Conservation (phyloP, 345 rosid genomes). For the Theobroma cacao region DNA sequence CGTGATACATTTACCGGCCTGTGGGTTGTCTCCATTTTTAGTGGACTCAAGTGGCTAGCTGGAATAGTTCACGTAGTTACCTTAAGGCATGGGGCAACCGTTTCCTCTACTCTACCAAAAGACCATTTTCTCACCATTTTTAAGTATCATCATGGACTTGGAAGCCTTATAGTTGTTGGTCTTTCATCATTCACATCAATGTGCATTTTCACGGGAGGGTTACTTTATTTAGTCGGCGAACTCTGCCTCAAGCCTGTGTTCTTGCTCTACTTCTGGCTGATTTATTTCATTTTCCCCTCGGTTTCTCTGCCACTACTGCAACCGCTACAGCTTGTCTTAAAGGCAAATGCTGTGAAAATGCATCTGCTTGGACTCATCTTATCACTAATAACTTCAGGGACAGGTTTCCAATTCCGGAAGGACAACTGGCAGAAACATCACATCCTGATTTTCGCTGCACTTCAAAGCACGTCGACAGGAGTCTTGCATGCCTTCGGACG, state of each 20-base stretch:
- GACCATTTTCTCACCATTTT: constrained; percentile 38
- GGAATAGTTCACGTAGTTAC: constrained; percentile 33
- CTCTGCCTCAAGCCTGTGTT: constrained; percentile 41
- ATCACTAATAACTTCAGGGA: constrained; percentile 38
- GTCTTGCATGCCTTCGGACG: constrained; percentile 47
- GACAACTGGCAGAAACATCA: constrained; percentile 38
- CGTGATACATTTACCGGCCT: constrained; percentile 29
- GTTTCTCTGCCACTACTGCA: constrained; percentile 48
- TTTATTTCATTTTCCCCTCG: constrained; percentile 48
- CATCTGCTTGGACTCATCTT: constrained; percentile 46
- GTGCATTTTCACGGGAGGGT: constrained; percentile 52
- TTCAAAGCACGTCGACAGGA: constrained; percentile 56
- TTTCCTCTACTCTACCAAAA: constrained; percentile 11
- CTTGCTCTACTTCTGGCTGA: constrained; percentile 44
- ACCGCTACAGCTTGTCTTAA: constrained; percentile 36
- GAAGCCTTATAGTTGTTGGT: constrained; percentile 33
- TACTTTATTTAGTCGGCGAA: constrained; percentile 41
- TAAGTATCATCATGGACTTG: constrained; percentile 45
- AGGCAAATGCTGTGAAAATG: constrained; percentile 48
- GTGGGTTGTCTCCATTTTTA: constrained; percentile 64
- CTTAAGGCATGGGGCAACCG: constrained; percentile 23
- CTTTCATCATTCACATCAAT: constrained; percentile 53
- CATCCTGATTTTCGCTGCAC: constrained; percentile 37
- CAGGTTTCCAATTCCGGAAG: constrained; percentile 39
- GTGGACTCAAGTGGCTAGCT: constrained; percentile 54